phyloP scores from a whole-genome alignment of 2,329 filamentous ascomycete species.

The Mariannaea elegans region DNA sequence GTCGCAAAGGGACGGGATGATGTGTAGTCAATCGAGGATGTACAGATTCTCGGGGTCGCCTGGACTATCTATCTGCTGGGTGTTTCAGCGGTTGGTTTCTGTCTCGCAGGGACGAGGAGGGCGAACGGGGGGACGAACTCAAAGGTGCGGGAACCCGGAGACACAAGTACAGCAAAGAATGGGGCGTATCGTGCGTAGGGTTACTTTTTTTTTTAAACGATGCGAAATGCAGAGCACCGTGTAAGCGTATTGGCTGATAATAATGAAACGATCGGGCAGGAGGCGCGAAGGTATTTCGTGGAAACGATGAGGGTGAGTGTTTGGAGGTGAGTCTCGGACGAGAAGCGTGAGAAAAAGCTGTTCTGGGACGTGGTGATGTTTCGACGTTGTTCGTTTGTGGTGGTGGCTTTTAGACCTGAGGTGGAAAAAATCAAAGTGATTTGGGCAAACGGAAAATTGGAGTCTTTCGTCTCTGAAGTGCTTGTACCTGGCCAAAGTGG shows the following conservation, averaged over 20 bases:
- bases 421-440: conserved; percentile 47
- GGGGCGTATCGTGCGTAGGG: conserved; percentile 25
- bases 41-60: conserved; percentile 27
- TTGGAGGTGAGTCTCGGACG: conserved; percentile 27
- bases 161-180: conserved; percentile 33
- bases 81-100: conserved; percentile 23
- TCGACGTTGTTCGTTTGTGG: conserved; percentile 39
- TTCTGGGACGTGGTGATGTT: conserved; percentile 27
- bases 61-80: conserved; percentile 27
- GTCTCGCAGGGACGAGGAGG: conserved; percentile 26
- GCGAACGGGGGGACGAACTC: conserved; percentile 25
- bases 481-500: conserved; percentile 14
- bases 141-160: conserved; percentile 26
- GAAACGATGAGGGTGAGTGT: not conserved
- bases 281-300: conserved; percentile 7
- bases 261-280: conserved; percentile 10
- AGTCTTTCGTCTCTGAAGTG: conserved; percentile 24
- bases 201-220: conserved; percentile 26
- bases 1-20: conserved; percentile 27
- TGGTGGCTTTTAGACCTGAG: conserved; percentile 41
- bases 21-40: conserved; percentile 31
- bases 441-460: conserved; percentile 46
- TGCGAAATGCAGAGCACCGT: conserved; percentile 34
- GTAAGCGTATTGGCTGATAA: conserved; percentile 22
- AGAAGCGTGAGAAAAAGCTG: conserved; percentile 22